A percentile compares a stretch with the other conserved stretches of the same genome.
These are phyloP conservation scores for Aspergillus novoparasiticus DNA, from an alignment of 2,329 filamentous ascomycete species.

Conservation along the genomic window DNA sequence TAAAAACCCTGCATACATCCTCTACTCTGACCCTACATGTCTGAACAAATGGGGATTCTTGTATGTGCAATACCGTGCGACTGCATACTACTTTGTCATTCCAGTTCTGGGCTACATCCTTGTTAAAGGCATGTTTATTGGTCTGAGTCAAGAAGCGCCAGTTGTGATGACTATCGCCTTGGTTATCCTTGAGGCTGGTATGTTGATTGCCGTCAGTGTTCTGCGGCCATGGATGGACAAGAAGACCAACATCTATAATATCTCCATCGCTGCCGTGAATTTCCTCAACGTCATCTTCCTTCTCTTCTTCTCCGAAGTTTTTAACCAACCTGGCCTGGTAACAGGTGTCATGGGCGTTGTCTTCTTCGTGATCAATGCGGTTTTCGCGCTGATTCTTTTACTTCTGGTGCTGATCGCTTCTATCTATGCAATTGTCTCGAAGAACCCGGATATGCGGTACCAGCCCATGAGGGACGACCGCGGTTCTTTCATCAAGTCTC, in stretches of 20 bases:
- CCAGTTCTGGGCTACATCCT: slow-evolving; percentile 76
- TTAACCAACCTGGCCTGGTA: slow-evolving; percentile 79
- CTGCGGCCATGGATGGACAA: slow-evolving; percentile 98
- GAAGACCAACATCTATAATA: slow-evolving; percentile 96
- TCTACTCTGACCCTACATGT: slow-evolving; percentile 91
- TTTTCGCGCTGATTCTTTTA: slow-evolving; percentile 78
- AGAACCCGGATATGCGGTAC: slow-evolving; percentile 93
- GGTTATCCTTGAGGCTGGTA: slow-evolving; percentile 77
- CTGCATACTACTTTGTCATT: slow-evolving; percentile 92
- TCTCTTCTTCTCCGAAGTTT: slow-evolving; percentile 83
- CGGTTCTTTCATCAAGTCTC: slow-evolving; percentile 96
- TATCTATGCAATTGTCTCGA: slow-evolving; percentile 78
- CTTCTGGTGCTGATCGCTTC: slow-evolving; percentile 80
- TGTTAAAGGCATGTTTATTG: slow-evolving; percentile 88
- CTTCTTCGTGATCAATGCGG: slow-evolving; percentile 85
- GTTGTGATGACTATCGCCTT: slow-evolving; percentile 79
- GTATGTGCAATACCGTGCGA: slow-evolving; percentile 94
- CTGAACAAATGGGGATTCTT: slow-evolving; percentile 98
- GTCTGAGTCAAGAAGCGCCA: slow-evolving; percentile 71
- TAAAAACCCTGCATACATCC: slow-evolving; percentile 94
- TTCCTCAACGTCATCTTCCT: slow-evolving; percentile 89
- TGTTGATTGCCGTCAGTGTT: slow-evolving; percentile 76
- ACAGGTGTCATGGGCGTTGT: slow-evolving; percentile 86
- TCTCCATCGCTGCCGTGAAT: slow-evolving; percentile 85
- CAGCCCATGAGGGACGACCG: slow-evolving; percentile 96